phyloP scores from a whole-genome alignment of 805 yeast species.

The Scheffersomyces amazonensis region DNA sequence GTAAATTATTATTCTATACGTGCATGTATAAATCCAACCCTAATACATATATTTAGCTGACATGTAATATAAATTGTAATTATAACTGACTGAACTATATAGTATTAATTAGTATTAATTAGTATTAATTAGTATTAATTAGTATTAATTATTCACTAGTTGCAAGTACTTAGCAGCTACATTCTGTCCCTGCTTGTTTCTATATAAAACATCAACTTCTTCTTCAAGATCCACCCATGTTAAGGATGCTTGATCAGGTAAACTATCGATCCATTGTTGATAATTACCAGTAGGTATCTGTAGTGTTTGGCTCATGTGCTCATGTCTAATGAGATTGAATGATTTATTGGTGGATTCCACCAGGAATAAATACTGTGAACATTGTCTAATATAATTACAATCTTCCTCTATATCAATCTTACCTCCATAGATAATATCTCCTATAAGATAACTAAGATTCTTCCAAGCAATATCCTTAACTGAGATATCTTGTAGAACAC shows the following conservation, averaged over 20 bases:
- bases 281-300: slow-evolving; percentile 51
- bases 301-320: slow-evolving; percentile 16
- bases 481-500: slow-evolving; percentile 44
- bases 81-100: too few species aligned
- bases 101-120: too few species aligned
- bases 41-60: neutral
- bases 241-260: slow-evolving; percentile 55
- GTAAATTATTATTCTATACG: neutral
- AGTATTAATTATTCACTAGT: slow-evolving; percentile 1
- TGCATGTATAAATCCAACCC: neutral
- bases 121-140: too few species aligned
- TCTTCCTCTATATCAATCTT: slow-evolving; percentile 49
- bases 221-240: slow-evolving; percentile 51
- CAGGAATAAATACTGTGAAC: slow-evolving; percentile 40
- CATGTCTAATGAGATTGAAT: slow-evolving; percentile 40
- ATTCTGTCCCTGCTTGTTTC: slow-evolving; percentile 16
- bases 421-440: slow-evolving; percentile 65
- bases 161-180: slow-evolving; percentile 8
- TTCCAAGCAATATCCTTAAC: slow-evolving; percentile 49
- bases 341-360: slow-evolving; percentile 35
- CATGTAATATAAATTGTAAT: slow-evolving; percentile 3
- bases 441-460: slow-evolving; percentile 46
- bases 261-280: slow-evolving; percentile 45
- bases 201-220: slow-evolving; percentile 36
- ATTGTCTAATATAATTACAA: slow-evolving; percentile 23